Conservation (phyloP, 352 stramenopile genomes). For the Phytophthora boehmeriae region DNA sequence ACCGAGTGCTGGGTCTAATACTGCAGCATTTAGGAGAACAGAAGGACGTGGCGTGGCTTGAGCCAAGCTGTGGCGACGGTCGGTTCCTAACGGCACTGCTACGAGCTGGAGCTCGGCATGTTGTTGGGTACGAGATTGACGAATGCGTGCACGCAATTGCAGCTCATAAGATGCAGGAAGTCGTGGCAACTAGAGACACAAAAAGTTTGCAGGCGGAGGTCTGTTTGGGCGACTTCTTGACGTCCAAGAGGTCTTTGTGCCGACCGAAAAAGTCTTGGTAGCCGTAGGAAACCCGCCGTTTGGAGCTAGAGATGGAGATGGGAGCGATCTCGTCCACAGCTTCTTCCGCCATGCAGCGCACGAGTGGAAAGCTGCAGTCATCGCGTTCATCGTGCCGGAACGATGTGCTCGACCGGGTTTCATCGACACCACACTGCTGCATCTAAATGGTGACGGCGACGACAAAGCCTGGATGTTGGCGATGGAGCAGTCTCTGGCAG, state of each 20-base stretch:
- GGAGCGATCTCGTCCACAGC: constrained; percentile 53
- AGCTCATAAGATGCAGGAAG: constrained; percentile 13
- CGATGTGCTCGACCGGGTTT: constrained; percentile 55
- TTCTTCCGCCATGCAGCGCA: constrained; percentile 57
- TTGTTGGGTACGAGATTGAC: constrained; percentile 75
- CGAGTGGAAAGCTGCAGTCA: constrained; percentile 53
- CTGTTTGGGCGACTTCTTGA: constrained; percentile 56
- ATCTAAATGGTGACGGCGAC: constrained; percentile 13
- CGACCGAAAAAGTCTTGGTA: constrained; percentile 33
- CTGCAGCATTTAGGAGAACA: constrained; percentile 20
- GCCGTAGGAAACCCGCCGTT: constrained; percentile 78
- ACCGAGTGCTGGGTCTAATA: constrained; percentile 42
- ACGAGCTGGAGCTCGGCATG: constrained; percentile 36
- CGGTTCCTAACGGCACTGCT: constrained; percentile 55
- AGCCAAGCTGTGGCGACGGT: constrained; percentile 77
- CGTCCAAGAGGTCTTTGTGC: constrained; percentile 29
- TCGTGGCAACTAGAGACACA: background rate
- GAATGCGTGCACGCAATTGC: constrained; percentile 28
- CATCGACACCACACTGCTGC: constrained; percentile 39
- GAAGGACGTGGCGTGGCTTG: constrained; percentile 53
- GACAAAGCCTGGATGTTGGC: constrained; percentile 35
- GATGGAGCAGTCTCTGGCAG: constrained; percentile 35
- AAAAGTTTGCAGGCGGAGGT: constrained; percentile 29
- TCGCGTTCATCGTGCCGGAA: constrained; percentile 77
- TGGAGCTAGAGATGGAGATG: constrained; percentile 33